Evolutionary conservation across 306 rosid genomes (phyloP), one percentile per base, ranked within the genome.

Genomic region (Rosa rugosa): DNA sequence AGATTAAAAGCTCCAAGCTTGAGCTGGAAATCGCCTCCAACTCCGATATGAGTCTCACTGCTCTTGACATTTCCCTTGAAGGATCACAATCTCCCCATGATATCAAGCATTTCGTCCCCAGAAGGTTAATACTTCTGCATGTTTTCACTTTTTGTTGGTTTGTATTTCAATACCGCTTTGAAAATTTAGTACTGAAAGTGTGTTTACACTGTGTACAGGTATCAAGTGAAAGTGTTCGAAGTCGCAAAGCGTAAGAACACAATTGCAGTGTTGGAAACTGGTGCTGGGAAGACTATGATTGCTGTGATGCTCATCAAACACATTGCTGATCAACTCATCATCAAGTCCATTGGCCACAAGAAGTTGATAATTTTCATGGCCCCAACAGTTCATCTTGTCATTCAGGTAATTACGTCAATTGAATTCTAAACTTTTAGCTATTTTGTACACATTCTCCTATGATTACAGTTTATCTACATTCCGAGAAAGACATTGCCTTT

Each of bases 351-450:
- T 51, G 87, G 79, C 22, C 11, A 27, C 5, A 89, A 82, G 42
- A 90, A 85, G 76, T 59, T 79, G 59, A 85, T 92, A 47, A 38
- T 94, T 69, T 92, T 94, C 91, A 82, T 94, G 81, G 99, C 97
- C 87, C 97, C 98, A 6, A 92, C 97, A 0, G 97, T 94, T 81
- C 92, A 91, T 87, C 94, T 94, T 74, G 93, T 94, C 60, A 86
- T 84, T 78, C 97, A 92, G 95, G 97, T 80, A 82, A 50, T 46
- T 16, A 75, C 59, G 17, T 4, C 11, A 6, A 16, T 41, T 53
- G 5, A 25, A 42, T 14, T 66, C 27, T 71, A 1, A 8, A 7
- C 17, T 11, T 41, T 40, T 16, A 27, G n/a, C 47, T 3, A 18
- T 71, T 20, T 6, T 36, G 5, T 8, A 5, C 27, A 1, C n/a